A percentile compares a stretch with the other conserved stretches of the same genome.
phyloP scores from a whole-genome alignment of 2,329 filamentous ascomycete species.

The Ramularia endophylla region DNA sequence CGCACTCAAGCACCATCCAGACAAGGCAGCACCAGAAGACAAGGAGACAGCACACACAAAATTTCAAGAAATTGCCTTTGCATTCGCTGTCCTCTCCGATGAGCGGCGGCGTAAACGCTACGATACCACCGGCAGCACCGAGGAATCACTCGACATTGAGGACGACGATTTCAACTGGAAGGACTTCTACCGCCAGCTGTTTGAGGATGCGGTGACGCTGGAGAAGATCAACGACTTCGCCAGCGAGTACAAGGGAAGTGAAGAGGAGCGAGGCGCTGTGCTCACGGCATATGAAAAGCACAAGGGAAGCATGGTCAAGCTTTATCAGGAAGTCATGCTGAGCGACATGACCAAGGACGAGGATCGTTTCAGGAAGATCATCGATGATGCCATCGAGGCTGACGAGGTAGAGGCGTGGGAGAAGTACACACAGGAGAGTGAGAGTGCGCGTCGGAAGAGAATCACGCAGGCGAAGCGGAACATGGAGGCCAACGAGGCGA shows the following conservation, averaged over 20 bases:
- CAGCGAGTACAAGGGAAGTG: conserved; percentile 72
- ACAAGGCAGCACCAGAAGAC: conserved; percentile 51
- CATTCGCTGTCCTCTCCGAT: conserved; percentile 89
- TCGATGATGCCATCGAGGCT: conserved; percentile 70
- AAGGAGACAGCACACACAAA: conserved; percentile 68
- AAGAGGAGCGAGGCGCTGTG: conserved; percentile 76
- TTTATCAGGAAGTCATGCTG: conserved; percentile 83
- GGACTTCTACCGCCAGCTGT: conserved; percentile 83
- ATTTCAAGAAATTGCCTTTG: conserved; percentile 89
- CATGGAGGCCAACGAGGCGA: conserved; percentile 58
- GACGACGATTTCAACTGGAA: conserved; percentile 77
- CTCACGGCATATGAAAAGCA: conserved; percentile 66
- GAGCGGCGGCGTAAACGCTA: conserved; percentile 74
- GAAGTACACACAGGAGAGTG: conserved; percentile 67
- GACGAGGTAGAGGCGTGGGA: conserved; percentile 61
- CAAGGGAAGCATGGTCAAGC: conserved; percentile 66
- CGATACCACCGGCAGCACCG: conserved; percentile 83
- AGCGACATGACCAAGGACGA: conserved; percentile 81
- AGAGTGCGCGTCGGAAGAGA: conserved; percentile 34
- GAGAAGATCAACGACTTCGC: conserved; percentile 72
- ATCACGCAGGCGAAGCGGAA: conserved; percentile 59
- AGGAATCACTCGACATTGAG: conserved; percentile 64
- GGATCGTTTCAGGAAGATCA: conserved; percentile 71
- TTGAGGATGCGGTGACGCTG: conserved; percentile 65
- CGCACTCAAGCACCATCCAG: conserved; percentile 73